These are phyloP conservation scores for Iodosphaeria phyllophila DNA, from an alignment of 2,329 filamentous ascomycete genomes.

Conservation along the genomic window DNA sequence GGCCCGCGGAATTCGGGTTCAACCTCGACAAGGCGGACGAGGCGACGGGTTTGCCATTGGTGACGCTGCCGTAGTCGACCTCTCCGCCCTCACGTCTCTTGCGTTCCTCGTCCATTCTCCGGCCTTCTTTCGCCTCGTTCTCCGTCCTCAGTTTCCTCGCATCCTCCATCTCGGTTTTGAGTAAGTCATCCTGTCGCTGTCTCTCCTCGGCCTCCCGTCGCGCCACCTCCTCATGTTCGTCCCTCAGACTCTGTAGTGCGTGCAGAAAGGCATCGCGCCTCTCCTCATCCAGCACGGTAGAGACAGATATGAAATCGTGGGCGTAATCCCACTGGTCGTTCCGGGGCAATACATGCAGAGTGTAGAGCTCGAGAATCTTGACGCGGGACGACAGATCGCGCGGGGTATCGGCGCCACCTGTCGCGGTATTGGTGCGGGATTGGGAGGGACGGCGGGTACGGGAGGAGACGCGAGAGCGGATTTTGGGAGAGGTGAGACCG, in stretches of 20 bases:
- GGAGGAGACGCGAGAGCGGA: too few relatives aligned
- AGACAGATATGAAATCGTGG: slow-evolving; percentile 72
- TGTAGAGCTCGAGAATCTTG: slow-evolving; percentile 89
- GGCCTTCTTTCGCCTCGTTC: slow-evolving; percentile 36
- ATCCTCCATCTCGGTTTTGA: slow-evolving; percentile 37
- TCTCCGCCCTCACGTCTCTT: slow-evolving; percentile 33
- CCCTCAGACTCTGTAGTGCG: slow-evolving; percentile 65
- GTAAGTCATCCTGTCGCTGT: slow-evolving; percentile 34
- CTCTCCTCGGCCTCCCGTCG: slow-evolving; percentile 41
- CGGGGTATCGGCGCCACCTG: slow-evolving; percentile 60
- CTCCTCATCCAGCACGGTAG: slow-evolving; percentile 80
- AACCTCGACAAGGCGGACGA: slow-evolving; percentile 14
- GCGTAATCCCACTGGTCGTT: slow-evolving; percentile 97
- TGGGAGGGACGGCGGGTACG: slow-evolving; percentile 18
- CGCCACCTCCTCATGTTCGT: slow-evolving; percentile 63
- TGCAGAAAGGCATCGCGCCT: slow-evolving; percentile 75
- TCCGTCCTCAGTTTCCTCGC: slow-evolving; percentile 33
- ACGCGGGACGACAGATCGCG: slow-evolving; percentile 69
- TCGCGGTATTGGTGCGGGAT: slow-evolving; percentile 14
- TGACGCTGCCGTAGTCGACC: slow-evolving; percentile 51
- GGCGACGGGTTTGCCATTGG: slow-evolving; percentile 19
- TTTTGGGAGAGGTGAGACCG: slow-evolving; percentile 9
- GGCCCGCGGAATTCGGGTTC: too few relatives aligned
- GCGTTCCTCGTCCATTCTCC: slow-evolving; percentile 34
- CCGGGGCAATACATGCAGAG: slow-evolving; percentile 78